Conservation (phyloP, 2,329 filamentous ascomycete species). For the Dactylellina leptospora region DNA sequence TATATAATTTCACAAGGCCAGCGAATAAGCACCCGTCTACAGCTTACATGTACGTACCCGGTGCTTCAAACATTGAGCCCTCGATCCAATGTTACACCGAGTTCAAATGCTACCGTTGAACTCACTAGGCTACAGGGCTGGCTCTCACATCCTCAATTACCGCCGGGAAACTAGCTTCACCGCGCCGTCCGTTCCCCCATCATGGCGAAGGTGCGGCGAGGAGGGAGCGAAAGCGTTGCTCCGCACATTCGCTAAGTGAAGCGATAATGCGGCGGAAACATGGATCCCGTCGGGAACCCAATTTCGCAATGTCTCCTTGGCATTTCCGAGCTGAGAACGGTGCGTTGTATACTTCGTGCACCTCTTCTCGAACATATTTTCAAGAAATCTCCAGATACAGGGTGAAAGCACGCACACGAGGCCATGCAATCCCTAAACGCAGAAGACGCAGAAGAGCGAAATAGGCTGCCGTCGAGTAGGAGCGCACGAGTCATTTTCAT, state of each 20-base stretch:
- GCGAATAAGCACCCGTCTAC: constrained; percentile 1
- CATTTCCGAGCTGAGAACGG: constrained; percentile 4
- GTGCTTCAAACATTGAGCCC: background rate
- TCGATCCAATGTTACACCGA: constrained; percentile 22
- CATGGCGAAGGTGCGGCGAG: constrained; percentile 33
- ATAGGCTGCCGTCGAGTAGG: constrained; percentile 41
- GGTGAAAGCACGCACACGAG: background rate
- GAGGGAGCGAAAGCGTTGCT: constrained; percentile 5
- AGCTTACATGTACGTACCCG: background rate
- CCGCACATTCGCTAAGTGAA: constrained; percentile 47
- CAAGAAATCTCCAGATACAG: background rate
- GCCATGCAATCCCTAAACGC: background rate
- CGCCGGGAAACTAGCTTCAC: too few relatives aligned
- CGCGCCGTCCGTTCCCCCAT: too few relatives aligned
- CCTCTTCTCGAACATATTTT: background rate
- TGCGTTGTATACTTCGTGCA: background rate
- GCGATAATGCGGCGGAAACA: constrained; percentile 40
- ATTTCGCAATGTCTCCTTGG: constrained; percentile 53
- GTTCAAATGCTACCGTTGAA: constrained; percentile 25
- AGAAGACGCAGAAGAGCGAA: constrained; percentile 9
- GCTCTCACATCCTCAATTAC: background rate
- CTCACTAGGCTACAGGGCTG: background rate
- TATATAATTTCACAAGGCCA: background rate
- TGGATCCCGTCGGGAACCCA: constrained; percentile 16
- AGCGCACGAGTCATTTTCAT: constrained; percentile 48